A percentile compares a stretch with the other conserved stretches of the same genome.
Conservation (phyloP, 495 filamentous ascomycete genomes). For the Penicillium pancosmium region DNA sequence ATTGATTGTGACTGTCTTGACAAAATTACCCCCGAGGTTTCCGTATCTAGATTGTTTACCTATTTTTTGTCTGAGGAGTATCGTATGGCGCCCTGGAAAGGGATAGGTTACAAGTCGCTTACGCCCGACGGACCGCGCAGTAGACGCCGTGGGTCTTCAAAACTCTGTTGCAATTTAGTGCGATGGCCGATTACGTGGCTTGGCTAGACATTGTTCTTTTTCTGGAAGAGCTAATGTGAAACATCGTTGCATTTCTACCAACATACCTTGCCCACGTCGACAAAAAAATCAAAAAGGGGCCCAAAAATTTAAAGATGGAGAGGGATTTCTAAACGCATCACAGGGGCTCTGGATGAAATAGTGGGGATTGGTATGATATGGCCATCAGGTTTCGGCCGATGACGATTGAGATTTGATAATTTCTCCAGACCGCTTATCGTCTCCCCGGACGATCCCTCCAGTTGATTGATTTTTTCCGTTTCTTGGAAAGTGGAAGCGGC, state of each 20-base stretch:
- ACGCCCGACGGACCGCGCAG: slow-evolving; percentile 15
- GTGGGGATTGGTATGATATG: background rate
- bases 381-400: slow-evolving; percentile 11
- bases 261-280: background rate
- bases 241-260: background rate
- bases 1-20: background rate
- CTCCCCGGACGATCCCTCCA: slow-evolving; percentile 13
- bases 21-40: background rate
- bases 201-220: background rate
- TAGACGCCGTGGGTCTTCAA: slow-evolving; percentile 13
- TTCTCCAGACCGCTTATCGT: slow-evolving; percentile 14
- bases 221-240: slow-evolving; percentile 11
- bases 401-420: slow-evolving; percentile 23
- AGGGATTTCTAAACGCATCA: no score
- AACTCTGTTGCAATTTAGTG: slow-evolving; percentile 19
- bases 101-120: background rate
- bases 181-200: slow-evolving; percentile 1
- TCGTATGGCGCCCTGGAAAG: no score
- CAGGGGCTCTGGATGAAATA: no score
- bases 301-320: no score
- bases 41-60: no score
- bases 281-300: background rate
- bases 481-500: slow-evolving; percentile 7
- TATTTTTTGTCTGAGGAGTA: no score
- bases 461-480: background rate